Conservation (phyloP, 371 early-diverging fungal genomes). For the Saksenaea oblongispora region DNA sequence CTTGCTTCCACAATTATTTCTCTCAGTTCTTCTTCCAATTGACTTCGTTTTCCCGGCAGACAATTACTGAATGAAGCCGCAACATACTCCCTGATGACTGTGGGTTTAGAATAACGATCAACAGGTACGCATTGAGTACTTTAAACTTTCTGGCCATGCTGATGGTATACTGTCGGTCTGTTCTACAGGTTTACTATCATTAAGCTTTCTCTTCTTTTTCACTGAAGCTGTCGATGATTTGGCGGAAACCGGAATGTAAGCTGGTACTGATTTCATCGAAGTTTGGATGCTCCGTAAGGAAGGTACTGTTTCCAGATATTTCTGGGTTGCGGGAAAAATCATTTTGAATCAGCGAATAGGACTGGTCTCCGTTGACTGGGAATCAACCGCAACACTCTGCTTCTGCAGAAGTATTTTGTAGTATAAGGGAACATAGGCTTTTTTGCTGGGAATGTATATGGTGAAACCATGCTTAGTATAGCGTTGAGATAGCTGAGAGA, state of each 20-base stretch:
- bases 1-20: constrained; percentile 41
- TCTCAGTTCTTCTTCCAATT: constrained; percentile 46
- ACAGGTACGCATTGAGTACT: constrained; percentile 1
- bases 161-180: not conserved
- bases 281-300: no score
- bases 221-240: not conserved
- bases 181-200: not conserved
- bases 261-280: constrained; percentile 1
- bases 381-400: no score
- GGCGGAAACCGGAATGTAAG: not conserved
- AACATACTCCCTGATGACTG: constrained; percentile 42
- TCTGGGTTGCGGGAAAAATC: no score
- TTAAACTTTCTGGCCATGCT: constrained; percentile 10
- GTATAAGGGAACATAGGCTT: no score
- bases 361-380: no score
- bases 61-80: constrained; percentile 42
- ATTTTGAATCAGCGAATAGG: no score
- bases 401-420: no score
- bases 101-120: not conserved
- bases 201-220: not conserved
- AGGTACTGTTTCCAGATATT: no score
- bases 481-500: no score
- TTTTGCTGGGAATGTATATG: no score
- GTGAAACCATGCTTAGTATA: no score
- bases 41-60: constrained; percentile 35